Evolutionary conservation across 257 asterid genomes (phyloP).

Genomic region (Linderniella brevidens): DNA sequence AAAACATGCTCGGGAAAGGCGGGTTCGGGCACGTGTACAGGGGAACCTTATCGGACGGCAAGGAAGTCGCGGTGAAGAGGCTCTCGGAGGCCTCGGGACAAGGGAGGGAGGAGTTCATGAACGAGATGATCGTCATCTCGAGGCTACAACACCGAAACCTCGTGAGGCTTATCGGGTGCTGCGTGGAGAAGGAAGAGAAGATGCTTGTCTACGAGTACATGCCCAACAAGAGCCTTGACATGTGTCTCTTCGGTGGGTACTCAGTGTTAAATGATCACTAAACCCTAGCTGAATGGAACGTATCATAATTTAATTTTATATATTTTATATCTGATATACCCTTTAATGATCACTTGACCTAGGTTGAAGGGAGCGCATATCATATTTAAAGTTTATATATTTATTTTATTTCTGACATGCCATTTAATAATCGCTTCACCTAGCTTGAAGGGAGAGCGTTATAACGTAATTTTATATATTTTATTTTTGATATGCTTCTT

Average conservation of each 20-base stretch:
- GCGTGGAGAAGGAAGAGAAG: constrained; percentile 32
- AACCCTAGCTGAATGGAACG: too few relatives aligned
- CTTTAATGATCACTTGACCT: too few relatives aligned
- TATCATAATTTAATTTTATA: too few relatives aligned
- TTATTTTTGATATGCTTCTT: too few relatives aligned
- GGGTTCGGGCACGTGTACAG: constrained; percentile 8
- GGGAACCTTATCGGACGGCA: constrained; percentile 28
- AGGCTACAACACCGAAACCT: constrained; percentile 49
- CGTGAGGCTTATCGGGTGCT: constrained; percentile 32
- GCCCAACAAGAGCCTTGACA: constrained; percentile 43
- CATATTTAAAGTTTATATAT: too few relatives aligned
- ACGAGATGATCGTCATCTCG: constrained; percentile 39
- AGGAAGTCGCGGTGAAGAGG: constrained; percentile 46
- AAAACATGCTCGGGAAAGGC: constrained; percentile 6
- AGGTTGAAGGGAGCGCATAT: too few relatives aligned
- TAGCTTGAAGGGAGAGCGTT: too few relatives aligned
- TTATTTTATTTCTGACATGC: too few relatives aligned
- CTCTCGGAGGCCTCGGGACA: constrained; percentile 37
- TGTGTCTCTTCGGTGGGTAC: constrained; percentile 36
- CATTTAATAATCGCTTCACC: too few relatives aligned
- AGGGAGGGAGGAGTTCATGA: constrained; percentile 41
- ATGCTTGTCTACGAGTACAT: constrained; percentile 40
- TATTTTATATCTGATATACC: too few relatives aligned
- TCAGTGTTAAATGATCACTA: too few relatives aligned
- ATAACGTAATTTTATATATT: too few relatives aligned